Evolutionary conservation across 2,329 filamentous ascomycete species (phyloP), one percentile per base, ranked within the genome.

Genomic region (Calonectria leucothoes): DNA sequence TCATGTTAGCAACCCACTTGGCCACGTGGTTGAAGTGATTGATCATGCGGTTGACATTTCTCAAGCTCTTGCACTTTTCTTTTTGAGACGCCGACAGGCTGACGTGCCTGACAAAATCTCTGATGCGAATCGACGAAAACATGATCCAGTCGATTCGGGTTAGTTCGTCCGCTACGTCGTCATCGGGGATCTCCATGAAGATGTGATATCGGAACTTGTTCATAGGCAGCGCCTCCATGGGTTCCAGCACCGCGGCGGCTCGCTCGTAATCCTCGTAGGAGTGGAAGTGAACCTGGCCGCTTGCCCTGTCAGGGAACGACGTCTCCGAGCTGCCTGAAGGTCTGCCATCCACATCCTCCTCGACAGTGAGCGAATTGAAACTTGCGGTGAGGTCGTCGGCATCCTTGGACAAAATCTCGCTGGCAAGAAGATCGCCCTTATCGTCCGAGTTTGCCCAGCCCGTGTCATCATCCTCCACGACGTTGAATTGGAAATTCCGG

Each of bases 91-190:
- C 81, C 0, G 93, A 91, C 59, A 98, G 87, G 80, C 93, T 97
- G 76, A 98, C 96, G 82, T 98, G 94, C 6, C 97, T 94, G 51
- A 98, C 94, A 63, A 98, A 92, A 84, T 99, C 97, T 72, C 97
- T 94, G 69, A 98, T 94, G 31, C 95, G 93, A 74, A 98, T 98
- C 1, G 95, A 96, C 66, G 94, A 97, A 84, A 98, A 98, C 94
- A 98, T 97, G 83, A 97, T 93, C 96, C 96, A 98, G 85, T 99
- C 97, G 69, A 99, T 98, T 74, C 96, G 91, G 5, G 97, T 98
- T 80, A 99, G 90, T 84, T 99, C 97, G 73, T 94, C 93, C 20
- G 96, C 96, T 77, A 98, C 93, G 63, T 95, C 91, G 74, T 98
- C 94, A 67, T 97, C 94, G 1, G 94, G 89, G 29, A 93, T 93